Evolutionary conservation across 257 asterid species (phyloP).

Genomic region (Rehmannia glutinosa): DNA sequence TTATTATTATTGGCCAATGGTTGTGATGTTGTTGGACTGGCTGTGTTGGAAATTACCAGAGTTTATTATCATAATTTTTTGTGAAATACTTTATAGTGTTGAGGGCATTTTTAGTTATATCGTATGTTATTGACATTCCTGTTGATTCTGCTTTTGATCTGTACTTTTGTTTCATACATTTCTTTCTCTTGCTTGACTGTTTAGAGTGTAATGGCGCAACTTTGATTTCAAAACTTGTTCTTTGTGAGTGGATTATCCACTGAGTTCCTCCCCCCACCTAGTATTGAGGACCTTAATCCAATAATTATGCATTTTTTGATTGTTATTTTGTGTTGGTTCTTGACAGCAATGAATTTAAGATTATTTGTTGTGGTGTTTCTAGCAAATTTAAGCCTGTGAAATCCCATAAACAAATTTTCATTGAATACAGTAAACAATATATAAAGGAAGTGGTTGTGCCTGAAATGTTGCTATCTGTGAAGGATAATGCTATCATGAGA

Average conservation of each 20-base stretch:
- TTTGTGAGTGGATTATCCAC: neutral
- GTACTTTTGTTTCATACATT: neutral
- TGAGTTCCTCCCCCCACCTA: too few species aligned
- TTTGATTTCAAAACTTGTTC: neutral
- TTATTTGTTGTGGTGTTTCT: neutral
- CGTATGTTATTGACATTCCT: too few species aligned
- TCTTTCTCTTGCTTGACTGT: neutral
- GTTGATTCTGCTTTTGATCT: neutral
- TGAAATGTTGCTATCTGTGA: too few species aligned
- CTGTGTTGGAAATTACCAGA: slow-evolving; percentile 17
- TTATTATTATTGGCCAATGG: neutral
- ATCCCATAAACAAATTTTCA: too few species aligned
- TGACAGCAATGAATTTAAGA: neutral
- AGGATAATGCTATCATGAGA: too few species aligned
- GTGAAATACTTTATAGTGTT: neutral
- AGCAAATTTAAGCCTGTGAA: too few species aligned
- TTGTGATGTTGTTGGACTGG: slow-evolving; percentile 20
- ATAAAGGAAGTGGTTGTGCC: too few species aligned
- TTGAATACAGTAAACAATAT: too few species aligned
- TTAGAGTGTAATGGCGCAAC: neutral
- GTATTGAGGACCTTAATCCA: neutral
- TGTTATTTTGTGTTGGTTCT: neutral
- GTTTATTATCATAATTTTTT: neutral
- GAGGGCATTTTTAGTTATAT: slow-evolving; percentile 14
- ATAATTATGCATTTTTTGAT: neutral